Percentiles rank a stretch among this genome's conserved stretches.
Conservation (phyloP, 257 asterid genomes). For the Nicotiana paniculata region DNA sequence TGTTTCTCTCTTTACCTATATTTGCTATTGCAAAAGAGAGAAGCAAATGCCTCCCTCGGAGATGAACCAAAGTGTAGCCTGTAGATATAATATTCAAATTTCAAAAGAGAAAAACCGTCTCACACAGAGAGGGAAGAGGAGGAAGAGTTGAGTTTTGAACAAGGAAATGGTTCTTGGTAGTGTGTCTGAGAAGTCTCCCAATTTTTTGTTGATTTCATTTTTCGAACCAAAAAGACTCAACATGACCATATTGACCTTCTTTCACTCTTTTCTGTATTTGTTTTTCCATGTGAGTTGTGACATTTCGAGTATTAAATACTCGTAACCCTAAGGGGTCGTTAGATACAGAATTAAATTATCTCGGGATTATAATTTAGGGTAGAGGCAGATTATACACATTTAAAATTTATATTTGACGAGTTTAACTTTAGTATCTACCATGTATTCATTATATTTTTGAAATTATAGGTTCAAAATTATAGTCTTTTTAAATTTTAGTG, state of each 20-base stretch:
- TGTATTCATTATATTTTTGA: too few species aligned
- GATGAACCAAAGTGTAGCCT: not conserved
- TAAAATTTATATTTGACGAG: too few species aligned
- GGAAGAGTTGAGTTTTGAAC: not conserved
- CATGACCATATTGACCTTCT: not conserved
- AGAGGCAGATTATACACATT: too few species aligned
- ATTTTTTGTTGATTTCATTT: not conserved
- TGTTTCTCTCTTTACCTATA: not conserved
- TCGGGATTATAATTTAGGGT: too few species aligned
- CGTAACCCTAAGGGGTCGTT: too few species aligned
- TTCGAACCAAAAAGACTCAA: not conserved
- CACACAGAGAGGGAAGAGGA: not conserved
- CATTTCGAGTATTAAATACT: too few species aligned
- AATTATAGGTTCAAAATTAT: too few species aligned
- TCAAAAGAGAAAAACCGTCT: not conserved
- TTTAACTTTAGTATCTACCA: too few species aligned
- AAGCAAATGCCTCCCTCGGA: not conserved
- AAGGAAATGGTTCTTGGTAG: slow-evolving; percentile 7
- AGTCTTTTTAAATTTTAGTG: too few species aligned
- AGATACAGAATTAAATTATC: too few species aligned
- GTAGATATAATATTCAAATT: not conserved
- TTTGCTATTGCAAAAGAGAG: slow-evolving; percentile 1
- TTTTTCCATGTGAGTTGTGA: too few species aligned
- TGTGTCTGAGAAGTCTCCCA: slow-evolving; percentile 1
- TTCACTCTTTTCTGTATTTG: too few species aligned